Evolutionary conservation across 2,329 filamentous ascomycete species (phyloP).

Genomic region (Stachybotrys chlorohalonatus): DNA sequence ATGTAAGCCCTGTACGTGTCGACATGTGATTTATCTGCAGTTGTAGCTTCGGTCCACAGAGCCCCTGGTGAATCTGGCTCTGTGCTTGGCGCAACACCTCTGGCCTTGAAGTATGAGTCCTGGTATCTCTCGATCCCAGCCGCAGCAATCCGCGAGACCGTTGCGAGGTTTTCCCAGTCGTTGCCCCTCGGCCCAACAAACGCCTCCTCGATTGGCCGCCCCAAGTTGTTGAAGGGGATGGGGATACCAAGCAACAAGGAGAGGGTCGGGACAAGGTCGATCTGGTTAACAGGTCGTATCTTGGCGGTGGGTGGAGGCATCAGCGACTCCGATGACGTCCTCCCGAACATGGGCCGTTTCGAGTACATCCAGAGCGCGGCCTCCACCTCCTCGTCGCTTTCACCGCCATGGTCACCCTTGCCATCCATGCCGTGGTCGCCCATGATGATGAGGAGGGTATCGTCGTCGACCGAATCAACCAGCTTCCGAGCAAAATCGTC

Average conservation of each 20-base stretch:
- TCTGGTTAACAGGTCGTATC: constrained; percentile 68
- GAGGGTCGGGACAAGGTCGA: constrained; percentile 89
- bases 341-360: constrained; percentile 75
- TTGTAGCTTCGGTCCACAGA: constrained; percentile 39
- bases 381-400: constrained; percentile 92
- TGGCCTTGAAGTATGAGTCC: constrained; percentile 65
- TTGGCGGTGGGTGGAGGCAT: constrained; percentile 65
- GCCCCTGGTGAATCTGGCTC: constrained; percentile 27
- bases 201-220: constrained; percentile 86
- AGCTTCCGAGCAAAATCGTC: constrained; percentile 67
- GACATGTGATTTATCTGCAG: constrained; percentile 27
- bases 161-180: constrained; percentile 68
- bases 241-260: constrained; percentile 82
- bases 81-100: constrained; percentile 55
- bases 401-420: constrained; percentile 96
- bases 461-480: constrained; percentile 64
- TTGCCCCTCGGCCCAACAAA: constrained; percentile 64
- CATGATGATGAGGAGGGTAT: constrained; percentile 89
- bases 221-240: constrained; percentile 93
- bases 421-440: constrained; percentile 98
- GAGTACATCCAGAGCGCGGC: constrained; percentile 99
- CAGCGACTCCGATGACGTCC: constrained; percentile 50
- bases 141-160: constrained; percentile 66
- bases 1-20: constrained; percentile 51
- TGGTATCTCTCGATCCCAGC: constrained; percentile 89